A percentile compares a stretch with the other conserved stretches of the same genome.
Conservation (phyloP, 2,329 filamentous ascomycete genomes). For the Aspergillus quadrilineatus region DNA sequence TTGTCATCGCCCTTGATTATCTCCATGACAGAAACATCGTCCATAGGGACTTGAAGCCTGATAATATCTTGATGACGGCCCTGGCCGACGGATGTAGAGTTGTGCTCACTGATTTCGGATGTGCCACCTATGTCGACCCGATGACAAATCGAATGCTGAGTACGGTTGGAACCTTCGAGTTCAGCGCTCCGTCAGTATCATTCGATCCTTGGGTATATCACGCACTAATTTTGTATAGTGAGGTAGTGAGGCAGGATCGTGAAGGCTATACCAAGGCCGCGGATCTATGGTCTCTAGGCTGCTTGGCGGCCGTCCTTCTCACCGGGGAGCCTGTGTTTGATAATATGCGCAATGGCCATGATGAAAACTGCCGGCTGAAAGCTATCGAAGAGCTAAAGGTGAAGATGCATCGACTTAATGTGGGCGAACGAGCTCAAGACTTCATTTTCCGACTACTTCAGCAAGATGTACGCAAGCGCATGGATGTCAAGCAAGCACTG, state of each 20-base stretch:
- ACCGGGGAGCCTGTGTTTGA: conserved; percentile 52
- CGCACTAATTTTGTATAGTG: conserved; percentile 21
- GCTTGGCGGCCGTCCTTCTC: conserved; percentile 53
- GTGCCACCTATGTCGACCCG: conserved; percentile 43
- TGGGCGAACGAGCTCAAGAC: conserved; percentile 48
- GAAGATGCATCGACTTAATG: conserved; percentile 43
- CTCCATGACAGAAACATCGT: conserved; percentile 57
- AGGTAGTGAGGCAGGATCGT: conserved; percentile 21
- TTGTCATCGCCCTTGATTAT: conserved; percentile 59
- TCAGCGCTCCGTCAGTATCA: conserved; percentile 56
- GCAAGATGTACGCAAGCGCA: conserved; percentile 49
- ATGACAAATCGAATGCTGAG: conserved; percentile 52
- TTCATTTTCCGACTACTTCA: conserved; percentile 55
- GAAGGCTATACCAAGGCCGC: conserved; percentile 58
- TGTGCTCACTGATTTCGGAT: conserved; percentile 62
- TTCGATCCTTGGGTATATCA: neutral
- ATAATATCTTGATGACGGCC: conserved; percentile 62
- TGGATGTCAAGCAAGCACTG: conserved; percentile 56
- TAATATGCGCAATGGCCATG: neutral
- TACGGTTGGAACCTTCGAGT: conserved; percentile 56
- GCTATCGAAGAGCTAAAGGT: conserved; percentile 48
- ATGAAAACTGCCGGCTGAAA: conserved; percentile 33
- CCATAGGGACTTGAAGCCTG: conserved; percentile 63
- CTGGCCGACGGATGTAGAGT: conserved; percentile 52
- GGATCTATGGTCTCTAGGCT: conserved; percentile 64